Evolutionary conservation across 306 rosid species (phyloP), one percentile per base, ranked within the genome.

Genomic region (Glycine tomentella): DNA sequence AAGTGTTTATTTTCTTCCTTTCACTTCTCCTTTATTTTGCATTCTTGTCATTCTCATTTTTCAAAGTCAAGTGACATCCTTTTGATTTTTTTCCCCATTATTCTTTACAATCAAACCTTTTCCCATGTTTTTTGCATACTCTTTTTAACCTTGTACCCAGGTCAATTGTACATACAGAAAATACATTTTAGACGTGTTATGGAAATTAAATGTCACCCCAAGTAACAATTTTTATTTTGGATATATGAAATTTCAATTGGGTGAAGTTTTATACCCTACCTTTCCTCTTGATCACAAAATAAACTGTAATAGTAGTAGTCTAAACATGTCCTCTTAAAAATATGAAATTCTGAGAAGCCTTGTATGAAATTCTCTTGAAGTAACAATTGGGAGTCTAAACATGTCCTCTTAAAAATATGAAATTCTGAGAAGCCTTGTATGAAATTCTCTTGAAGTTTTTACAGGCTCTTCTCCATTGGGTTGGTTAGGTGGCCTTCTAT

Each of bases 401-500:
- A 20, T 44, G 3, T 50, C 33, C 62, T 40, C n/a, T 58, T 58
- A 66, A 80, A 15, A 8, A 49, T 48, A 38, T 65, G 36, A 45
- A 6, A 15, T 55, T 55, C 15, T 9, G 4, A 73, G 42, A 74
- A 74, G 46, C 46, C 46, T 10, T 61, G 9, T 67, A 9, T 44
- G 75, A 63, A 83, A 33, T 78, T 78, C 63, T 45, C 57, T 65
- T 78, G 38, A 48, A 75, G 48, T 51, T 12, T 46, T 80, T 33
- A 45, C 72, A 80, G 87, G 48, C 65, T 25, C 10, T 40, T 76
- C 9, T 71, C 34, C 56, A 51, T 17, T 33, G 67, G 78, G 61
- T 64, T 86, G 83, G 85, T 51, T 65, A 80, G 89, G 85, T 9
- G 56, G 62, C 53, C 87, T 86, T 51, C 83, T 66, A 74, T 15